Percentiles rank a stretch among this genome's conserved stretches.
Conservation (phyloP, 306 rosid species). For the Quercus wislizeni region DNA sequence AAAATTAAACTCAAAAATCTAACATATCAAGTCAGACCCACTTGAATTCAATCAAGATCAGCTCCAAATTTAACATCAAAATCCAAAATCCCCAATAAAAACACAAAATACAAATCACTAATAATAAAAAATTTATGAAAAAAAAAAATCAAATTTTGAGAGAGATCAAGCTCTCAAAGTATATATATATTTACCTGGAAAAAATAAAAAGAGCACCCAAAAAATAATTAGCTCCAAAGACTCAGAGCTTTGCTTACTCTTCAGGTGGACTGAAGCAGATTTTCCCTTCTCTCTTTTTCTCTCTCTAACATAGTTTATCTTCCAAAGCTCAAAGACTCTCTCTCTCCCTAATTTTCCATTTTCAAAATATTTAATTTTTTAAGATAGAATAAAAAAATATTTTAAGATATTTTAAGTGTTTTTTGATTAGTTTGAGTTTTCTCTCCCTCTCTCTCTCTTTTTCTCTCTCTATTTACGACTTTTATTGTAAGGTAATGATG, state of each 20-base stretch:
- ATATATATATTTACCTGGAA: not conserved
- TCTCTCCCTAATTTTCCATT: not conserved
- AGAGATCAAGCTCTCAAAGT: conserved; percentile 13
- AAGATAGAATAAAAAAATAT: too few species aligned
- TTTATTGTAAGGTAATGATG: not conserved
- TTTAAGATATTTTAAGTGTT: too few species aligned
- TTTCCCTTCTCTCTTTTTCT: not conserved
- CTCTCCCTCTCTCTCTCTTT: not conserved
- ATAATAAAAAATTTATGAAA: too few species aligned
- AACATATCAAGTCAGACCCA: not conserved
- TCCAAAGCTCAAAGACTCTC: conserved; percentile 8
- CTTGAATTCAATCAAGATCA: not conserved
- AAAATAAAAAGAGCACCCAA: not conserved
- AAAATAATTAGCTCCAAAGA: not conserved
- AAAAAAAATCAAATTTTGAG: not conserved
- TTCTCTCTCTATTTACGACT: not conserved
- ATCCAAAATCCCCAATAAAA: not conserved
- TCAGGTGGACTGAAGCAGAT: not conserved
- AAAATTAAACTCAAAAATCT: not conserved
- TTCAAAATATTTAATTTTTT: too few species aligned
- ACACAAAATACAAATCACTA: not conserved
- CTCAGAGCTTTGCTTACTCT: not conserved
- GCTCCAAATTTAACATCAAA: not conserved
- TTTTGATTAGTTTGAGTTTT: not conserved
- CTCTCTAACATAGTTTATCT: not conserved